phyloP scores from a whole-genome alignment of 2,329 filamentous ascomycete genomes.

The Plenodomus lindquistii region DNA sequence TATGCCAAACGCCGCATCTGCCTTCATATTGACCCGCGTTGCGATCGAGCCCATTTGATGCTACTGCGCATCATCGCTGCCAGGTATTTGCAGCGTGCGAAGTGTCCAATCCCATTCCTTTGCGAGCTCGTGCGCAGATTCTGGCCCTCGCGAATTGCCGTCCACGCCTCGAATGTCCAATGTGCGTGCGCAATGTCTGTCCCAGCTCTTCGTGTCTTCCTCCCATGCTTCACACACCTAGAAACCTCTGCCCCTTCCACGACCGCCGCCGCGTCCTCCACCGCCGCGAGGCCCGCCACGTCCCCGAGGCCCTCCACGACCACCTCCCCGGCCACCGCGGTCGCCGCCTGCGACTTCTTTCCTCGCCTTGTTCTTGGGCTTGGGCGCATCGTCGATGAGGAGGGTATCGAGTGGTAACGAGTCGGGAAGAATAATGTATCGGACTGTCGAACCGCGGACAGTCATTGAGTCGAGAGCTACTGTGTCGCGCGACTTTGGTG shows the following conservation, averaged over 20 bases:
- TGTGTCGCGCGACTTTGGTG: conserved; percentile 81
- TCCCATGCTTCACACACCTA: conserved; percentile 7
- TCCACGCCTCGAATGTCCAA: not conserved
- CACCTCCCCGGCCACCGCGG: conserved; percentile 45
- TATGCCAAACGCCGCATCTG: conserved; percentile 27
- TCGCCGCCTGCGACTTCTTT: conserved; percentile 71
- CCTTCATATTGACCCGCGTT: conserved; percentile 6
- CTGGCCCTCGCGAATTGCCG: not conserved
- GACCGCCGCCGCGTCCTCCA: conserved; percentile 47
- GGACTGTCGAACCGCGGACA: conserved; percentile 91
- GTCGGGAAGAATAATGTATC: conserved; percentile 96
- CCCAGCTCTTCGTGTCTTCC: conserved; percentile 7
- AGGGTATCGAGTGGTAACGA: conserved; percentile 93
- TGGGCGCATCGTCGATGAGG: conserved; percentile 92
- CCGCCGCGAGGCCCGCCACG: conserved; percentile 46
- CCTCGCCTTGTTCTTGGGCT: conserved; percentile 99
- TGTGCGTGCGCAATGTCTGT: conserved; percentile 2
- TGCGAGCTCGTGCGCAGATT: conserved; percentile 9
- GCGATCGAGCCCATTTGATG: conserved; percentile 13
- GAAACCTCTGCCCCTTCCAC: conserved; percentile 47
- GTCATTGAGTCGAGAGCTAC: conserved; percentile 93
- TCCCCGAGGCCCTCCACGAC: conserved; percentile 46
- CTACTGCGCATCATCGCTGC: conserved; percentile 24
- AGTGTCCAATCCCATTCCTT: conserved; percentile 16
- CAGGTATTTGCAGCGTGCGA: conserved; percentile 12